Conservation (phyloP, 352 stramenopile genomes). For the Phytophthora pluvialis region DNA sequence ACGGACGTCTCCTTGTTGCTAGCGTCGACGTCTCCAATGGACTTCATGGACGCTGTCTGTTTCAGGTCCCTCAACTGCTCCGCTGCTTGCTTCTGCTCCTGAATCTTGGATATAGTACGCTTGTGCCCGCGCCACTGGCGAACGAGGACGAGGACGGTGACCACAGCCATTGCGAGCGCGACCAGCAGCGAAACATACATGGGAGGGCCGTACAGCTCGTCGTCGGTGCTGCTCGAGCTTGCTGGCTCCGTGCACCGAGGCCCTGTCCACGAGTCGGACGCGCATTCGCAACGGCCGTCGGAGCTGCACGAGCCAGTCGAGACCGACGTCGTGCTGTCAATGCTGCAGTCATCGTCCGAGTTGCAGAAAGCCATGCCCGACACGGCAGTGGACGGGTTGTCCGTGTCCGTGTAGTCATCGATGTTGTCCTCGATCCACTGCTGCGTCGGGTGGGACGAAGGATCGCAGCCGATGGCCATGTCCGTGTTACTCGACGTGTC, state of each 20-base stretch:
- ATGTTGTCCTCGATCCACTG: slow-evolving; percentile 68
- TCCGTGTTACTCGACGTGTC: slow-evolving; percentile 42
- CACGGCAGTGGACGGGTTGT: slow-evolving; percentile 48
- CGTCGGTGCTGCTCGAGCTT: slow-evolving; percentile 14
- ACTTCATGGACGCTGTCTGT: slow-evolving; percentile 26
- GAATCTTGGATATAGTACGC: neutral
- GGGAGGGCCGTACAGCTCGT: slow-evolving; percentile 17
- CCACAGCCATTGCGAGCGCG: slow-evolving; percentile 7
- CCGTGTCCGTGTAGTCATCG: slow-evolving; percentile 49
- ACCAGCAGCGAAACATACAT: slow-evolving; percentile 23
- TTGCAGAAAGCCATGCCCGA: slow-evolving; percentile 46
- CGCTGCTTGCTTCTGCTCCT: slow-evolving; percentile 5
- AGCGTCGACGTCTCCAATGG: slow-evolving; percentile 19
- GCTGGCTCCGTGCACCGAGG: slow-evolving; percentile 41
- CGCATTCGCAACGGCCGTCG: slow-evolving; percentile 31
- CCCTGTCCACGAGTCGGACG: slow-evolving; percentile 35
- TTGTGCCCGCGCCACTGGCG: slow-evolving; percentile 7
- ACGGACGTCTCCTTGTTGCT: slow-evolving; percentile 17
- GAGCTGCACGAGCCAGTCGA: slow-evolving; percentile 31
- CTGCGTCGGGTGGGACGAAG: slow-evolving; percentile 57
- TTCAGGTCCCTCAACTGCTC: slow-evolving; percentile 24
- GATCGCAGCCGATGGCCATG: slow-evolving; percentile 63
- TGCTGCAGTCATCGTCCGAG: slow-evolving; percentile 48
- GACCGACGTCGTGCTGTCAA: slow-evolving; percentile 18
- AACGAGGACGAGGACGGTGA: slow-evolving; percentile 4